Evolutionary conservation across 305 asterid genomes (phyloP).

Genomic region (Solanum hybrid): DNA sequence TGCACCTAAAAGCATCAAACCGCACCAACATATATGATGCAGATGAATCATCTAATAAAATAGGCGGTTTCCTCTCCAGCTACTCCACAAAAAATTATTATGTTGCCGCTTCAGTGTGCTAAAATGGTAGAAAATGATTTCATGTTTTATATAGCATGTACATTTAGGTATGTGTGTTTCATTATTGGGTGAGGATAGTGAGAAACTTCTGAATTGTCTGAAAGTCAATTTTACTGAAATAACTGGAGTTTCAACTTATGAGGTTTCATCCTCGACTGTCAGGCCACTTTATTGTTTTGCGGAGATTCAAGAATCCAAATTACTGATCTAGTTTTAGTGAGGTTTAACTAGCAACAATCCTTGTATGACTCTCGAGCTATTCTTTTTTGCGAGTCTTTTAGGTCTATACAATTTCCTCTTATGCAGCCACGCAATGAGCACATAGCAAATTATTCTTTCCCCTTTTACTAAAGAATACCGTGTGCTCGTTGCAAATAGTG

Average conservation of each 20-base stretch:
- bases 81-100: background rate
- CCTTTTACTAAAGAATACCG: constrained; percentile 69
- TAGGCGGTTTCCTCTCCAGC: background rate
- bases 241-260: background rate
- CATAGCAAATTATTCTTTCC: constrained; percentile 64
- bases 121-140: background rate
- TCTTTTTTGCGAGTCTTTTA: background rate
- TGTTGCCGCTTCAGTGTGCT: background rate
- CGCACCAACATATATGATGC: background rate
- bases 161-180: background rate
- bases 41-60: background rate
- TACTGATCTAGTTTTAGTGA: background rate
- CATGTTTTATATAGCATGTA: background rate
- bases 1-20: background rate
- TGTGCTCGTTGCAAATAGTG: constrained; percentile 25
- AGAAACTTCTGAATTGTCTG: background rate
- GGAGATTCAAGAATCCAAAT: background rate
- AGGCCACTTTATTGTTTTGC: background rate
- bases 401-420: background rate
- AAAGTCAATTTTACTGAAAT: background rate
- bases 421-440: constrained; percentile 26
- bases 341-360: background rate
- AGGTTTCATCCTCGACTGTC: background rate
- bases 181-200: background rate
- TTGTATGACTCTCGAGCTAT: background rate